Evolutionary conservation across 2,329 filamentous ascomycete genomes (phyloP).

Genomic region (Blastomyces silverae): DNA sequence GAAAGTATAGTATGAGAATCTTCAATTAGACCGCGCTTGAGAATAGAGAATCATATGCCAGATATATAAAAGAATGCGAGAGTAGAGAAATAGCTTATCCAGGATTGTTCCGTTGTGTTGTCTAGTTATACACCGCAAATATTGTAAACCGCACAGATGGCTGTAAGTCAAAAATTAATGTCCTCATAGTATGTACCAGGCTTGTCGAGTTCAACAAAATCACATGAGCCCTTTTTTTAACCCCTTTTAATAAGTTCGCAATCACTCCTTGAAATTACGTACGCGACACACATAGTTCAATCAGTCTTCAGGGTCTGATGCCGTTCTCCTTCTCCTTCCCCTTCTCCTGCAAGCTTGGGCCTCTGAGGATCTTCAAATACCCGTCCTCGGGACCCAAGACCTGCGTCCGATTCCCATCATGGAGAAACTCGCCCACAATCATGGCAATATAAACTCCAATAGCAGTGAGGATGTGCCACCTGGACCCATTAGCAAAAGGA

Average conservation of each 20-base stretch:
- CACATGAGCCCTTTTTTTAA: not conserved
- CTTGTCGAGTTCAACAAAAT: not conserved
- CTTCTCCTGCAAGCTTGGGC: conserved; percentile 8
- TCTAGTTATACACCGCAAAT: not conserved
- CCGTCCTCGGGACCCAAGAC: conserved; percentile 4
- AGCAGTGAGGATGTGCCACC: conserved; percentile 22
- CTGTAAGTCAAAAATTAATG: not conserved
- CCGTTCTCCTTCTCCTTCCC: not conserved
- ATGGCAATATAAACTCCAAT: conserved; percentile 19
- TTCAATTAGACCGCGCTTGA: not conserved
- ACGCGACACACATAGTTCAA: not conserved
- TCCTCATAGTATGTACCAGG: not conserved
- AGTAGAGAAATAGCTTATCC: not conserved
- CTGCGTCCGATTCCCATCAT: conserved; percentile 15
- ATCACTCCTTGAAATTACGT: not conserved
- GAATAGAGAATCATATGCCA: not conserved
- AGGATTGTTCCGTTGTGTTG: not conserved
- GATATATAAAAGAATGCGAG: not conserved
- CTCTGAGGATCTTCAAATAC: conserved; percentile 12
- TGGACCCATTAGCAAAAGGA: conserved; percentile 6
- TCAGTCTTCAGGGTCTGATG: not conserved
- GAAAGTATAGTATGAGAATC: not conserved
- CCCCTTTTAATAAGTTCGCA: not conserved
- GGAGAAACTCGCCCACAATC: conserved; percentile 18
- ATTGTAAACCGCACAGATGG: not conserved